phyloP scores from a whole-genome alignment of 495 filamentous ascomycete species.

The Choiromyces venosus region DNA sequence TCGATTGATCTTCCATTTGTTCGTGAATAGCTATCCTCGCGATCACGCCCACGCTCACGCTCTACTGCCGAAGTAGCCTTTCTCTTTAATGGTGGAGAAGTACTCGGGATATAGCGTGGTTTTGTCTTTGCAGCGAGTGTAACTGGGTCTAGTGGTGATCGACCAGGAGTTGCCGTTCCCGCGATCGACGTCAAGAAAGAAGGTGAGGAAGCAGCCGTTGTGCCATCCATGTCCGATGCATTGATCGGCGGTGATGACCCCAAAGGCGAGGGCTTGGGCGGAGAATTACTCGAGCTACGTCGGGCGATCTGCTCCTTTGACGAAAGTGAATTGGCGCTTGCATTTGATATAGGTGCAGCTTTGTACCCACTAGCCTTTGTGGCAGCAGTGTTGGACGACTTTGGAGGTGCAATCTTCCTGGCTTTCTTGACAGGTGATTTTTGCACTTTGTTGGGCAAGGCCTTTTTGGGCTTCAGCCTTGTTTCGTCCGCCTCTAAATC shows the following conservation, averaged over 20 bases:
- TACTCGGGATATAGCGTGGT: conserved; percentile 23
- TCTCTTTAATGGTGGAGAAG: conserved; percentile 36
- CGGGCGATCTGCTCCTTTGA: conserved; percentile 42
- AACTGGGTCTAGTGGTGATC: conserved; percentile 32
- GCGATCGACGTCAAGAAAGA: conserved; percentile 29
- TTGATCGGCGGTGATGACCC: conserved; percentile 57
- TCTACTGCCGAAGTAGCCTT: conserved; percentile 21
- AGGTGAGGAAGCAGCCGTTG: conserved; percentile 33
- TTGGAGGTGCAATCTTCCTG: conserved; percentile 14
- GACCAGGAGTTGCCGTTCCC: conserved; percentile 34
- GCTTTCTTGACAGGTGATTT: conserved; percentile 30
- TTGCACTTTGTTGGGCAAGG: neutral
- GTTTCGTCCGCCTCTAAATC: conserved; percentile 36
- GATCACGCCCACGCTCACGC: conserved; percentile 31
- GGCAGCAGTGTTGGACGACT: conserved; percentile 11
- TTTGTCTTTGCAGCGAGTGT: conserved; percentile 17
- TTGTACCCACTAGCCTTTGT: conserved; percentile 40
- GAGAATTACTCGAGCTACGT: conserved; percentile 47
- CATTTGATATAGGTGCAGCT: conserved; percentile 16
- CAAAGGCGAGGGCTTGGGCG: conserved; percentile 57
- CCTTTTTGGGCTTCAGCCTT: conserved; percentile 23
- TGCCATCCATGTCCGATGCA: conserved; percentile 34
- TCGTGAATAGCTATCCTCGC: conserved; percentile 15
- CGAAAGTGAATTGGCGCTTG: conserved; percentile 26
- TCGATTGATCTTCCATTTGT: conserved; percentile 4